Evolutionary conservation across 176 grass and related monocot species (phyloP).

Genomic region (Oryza brachyantha): DNA sequence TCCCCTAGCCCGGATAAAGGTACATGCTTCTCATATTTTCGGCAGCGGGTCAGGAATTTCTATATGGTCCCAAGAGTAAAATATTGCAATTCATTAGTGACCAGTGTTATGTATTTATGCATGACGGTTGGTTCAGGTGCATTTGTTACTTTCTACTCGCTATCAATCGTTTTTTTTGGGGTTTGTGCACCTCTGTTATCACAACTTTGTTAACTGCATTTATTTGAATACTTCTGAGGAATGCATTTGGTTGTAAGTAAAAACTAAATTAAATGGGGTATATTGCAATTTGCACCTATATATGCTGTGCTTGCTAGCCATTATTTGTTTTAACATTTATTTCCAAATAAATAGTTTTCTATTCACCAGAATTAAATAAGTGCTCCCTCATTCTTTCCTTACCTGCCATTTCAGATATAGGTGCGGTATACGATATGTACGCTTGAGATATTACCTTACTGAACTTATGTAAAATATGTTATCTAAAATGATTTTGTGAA

Average conservation of each 20-base stretch:
- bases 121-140: neutral
- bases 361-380: neutral
- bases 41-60: neutral
- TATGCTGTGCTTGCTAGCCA: neutral
- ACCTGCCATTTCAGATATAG: neutral
- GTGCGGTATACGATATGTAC: neutral
- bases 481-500: neutral
- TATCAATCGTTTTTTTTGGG: neutral
- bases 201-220: neutral
- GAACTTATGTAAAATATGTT: neutral
- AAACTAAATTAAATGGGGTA: neutral
- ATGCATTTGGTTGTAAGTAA: neutral
- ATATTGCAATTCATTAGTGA: neutral
- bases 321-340: neutral
- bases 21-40: slow-evolving; percentile 23
- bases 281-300: neutral
- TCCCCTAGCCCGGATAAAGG: slow-evolving; percentile 48
- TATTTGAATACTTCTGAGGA: no score
- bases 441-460: neutral
- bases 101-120: neutral
- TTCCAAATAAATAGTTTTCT: neutral
- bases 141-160: neutral
- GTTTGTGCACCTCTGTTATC: neutral
- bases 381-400: neutral
- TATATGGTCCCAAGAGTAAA: neutral